Base-by-base conservation (phyloP, 2,329 filamentous ascomycete species). In the Ceratocystiopsis minuta region DNA sequence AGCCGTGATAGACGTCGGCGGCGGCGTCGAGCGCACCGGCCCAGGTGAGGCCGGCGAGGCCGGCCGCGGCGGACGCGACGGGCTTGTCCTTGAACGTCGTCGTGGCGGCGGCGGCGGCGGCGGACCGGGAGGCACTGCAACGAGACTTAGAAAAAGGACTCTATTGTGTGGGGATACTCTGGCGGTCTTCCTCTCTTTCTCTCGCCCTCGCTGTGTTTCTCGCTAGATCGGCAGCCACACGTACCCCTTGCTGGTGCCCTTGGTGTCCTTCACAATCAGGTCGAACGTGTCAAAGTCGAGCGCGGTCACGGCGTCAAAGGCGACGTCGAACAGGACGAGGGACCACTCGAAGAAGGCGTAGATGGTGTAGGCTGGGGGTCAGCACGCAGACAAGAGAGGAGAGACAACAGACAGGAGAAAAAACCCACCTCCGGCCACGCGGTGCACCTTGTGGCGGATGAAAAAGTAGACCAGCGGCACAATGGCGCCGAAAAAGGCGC, bases 271-370 rank as follows among this genome's bases (percentile, higher is more conserved):
- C 49, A 98, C 70, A 51, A 86, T 70, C 54, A 98, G 65, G 59
- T 96, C 88, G 56, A 96, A 82, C 42, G 79, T 75, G 48, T 78
- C 70, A 64, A 96, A 98, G 65, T 98, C 90, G 53, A 93, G 66
- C 44, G 84, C 80, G 12, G 90, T 96, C 45, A 96, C 80, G 41
- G 90, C 85, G 64, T 98, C 90, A 62, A 98, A 98, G 28, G 74
- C 88, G 44, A 98, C 86, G 59, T 98, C 90, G 58, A 94, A 84
- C 51, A 98, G 66, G 55, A 98, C 86, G 47, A 98, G 68, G 17
- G 86, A 68, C 90, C 90, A 98, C 61, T 98, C 90, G 60, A 96
- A 95, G 63, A 98, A 95, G 48, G 90, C 80, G 60, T 98, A 98
- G 41, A 71, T 93, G 1, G 90, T 98, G 62, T 98, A 98, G 31